Evolutionary conservation across 352 stramenopile species (phyloP).

Genomic region (Phytophthora pini): DNA sequence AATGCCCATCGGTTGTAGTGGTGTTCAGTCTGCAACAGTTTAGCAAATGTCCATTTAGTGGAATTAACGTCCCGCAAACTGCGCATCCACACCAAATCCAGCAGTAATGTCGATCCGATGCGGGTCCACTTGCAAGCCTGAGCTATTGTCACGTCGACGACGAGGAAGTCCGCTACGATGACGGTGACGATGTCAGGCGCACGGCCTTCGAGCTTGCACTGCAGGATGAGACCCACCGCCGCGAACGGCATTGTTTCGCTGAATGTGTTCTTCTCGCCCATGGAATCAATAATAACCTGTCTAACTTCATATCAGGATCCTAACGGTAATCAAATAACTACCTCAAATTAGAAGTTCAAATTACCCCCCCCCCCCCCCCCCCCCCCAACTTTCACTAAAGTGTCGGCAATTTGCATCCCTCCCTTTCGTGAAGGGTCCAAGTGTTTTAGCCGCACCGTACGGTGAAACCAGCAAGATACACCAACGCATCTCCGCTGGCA

Average conservation of each 20-base stretch:
- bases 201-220: background rate
- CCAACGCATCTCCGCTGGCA: no score
- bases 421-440: no score
- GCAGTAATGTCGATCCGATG: background rate
- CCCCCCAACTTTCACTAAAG: no score
- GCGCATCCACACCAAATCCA: slow-evolving; percentile 13
- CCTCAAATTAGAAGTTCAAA: no score
- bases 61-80: slow-evolving; percentile 3
- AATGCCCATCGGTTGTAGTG: slow-evolving; percentile 10
- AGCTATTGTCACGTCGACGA: slow-evolving; percentile 7
- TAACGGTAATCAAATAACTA: no score
- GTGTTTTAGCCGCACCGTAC: no score
- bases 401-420: no score
- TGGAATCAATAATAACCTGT: no score
- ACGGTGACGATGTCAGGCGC: background rate
- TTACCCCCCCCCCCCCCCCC: no score
- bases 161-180: slow-evolving; percentile 6
- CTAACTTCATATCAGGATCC: no score
- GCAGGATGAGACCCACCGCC: background rate
- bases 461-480: no score
- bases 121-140: background rate
- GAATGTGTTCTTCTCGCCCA: no score
- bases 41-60: slow-evolving; percentile 3
- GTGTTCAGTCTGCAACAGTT: slow-evolving; percentile 11
- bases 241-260: background rate